phyloP scores from a whole-genome alignment of 2,329 filamentous ascomycete genomes.

The Aspergillus persii region DNA sequence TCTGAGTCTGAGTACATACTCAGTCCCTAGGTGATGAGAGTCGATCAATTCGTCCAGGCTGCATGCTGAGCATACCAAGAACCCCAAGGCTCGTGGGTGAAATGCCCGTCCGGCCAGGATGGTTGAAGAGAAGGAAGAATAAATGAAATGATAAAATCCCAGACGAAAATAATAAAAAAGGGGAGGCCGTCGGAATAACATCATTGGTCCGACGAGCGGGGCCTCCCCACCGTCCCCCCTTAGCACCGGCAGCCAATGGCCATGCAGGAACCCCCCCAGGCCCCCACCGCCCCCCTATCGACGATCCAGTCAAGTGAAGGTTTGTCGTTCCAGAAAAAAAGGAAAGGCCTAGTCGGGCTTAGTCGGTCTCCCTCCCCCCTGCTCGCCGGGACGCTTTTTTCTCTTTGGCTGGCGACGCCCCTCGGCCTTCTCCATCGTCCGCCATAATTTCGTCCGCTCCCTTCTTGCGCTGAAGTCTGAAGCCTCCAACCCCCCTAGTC shows the following conservation, averaged over 20 bases:
- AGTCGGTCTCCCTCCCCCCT: no score
- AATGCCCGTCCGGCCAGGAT: background rate
- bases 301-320: slow-evolving; percentile 2
- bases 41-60: no score
- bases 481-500: no score
- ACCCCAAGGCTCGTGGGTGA: background rate
- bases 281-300: slow-evolving; percentile 15
- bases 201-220: slow-evolving; percentile 8
- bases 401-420: background rate
- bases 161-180: slow-evolving; percentile 6
- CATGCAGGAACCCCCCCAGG: background rate
- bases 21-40: no score
- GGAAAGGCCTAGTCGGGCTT: background rate
- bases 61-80: background rate
- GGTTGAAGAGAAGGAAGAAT: no score
- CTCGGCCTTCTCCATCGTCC: background rate
- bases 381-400: no score
- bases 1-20: no score
- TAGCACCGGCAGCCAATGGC: slow-evolving; percentile 6
- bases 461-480: background rate
- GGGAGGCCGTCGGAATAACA: background rate
- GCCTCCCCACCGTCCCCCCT: slow-evolving; percentile 6
- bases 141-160: no score
- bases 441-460: background rate
- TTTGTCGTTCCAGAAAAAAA: slow-evolving; percentile 18